These are phyloP conservation scores for Fraxinus anomala DNA, from an alignment of 257 asterid species.

Conservation along the genomic window DNA sequence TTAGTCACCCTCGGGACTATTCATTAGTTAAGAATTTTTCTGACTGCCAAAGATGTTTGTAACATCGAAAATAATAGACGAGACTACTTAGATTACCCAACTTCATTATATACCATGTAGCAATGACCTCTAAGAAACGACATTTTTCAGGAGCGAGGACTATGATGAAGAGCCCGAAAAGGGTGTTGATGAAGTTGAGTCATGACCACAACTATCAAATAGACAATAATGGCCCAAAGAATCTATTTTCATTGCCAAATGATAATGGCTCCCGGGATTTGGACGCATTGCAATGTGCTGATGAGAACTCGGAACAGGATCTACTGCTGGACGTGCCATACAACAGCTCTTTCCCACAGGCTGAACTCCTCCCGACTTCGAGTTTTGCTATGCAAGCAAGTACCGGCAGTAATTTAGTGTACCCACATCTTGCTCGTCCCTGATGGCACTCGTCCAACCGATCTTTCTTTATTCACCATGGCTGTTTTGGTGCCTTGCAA, in stretches of 20 bases:
- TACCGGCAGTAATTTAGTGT: constrained; percentile 57
- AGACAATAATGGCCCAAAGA: constrained; percentile 49
- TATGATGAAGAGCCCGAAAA: constrained; percentile 57
- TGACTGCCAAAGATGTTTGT: not conserved
- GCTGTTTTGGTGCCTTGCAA: constrained; percentile 22
- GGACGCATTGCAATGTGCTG: constrained; percentile 45
- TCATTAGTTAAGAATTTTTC: not conserved
- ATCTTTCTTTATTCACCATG: constrained; percentile 14
- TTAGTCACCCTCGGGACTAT: not conserved
- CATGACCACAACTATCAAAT: constrained; percentile 45
- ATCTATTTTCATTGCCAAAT: constrained; percentile 48
- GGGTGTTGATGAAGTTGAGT: constrained; percentile 35
- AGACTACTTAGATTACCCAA: not conserved
- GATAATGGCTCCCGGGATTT: constrained; percentile 52
- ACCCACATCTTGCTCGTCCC: constrained; percentile 44
- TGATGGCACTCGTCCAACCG: constrained; percentile 26
- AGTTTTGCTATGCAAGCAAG: constrained; percentile 60
- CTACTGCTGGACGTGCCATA: constrained; percentile 74
- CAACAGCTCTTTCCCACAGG: constrained; percentile 66
- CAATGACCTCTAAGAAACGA: constrained; percentile 17
- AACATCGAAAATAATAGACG: not conserved
- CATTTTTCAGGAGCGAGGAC: constrained; percentile 54
- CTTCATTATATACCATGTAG: not conserved
- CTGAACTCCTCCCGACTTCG: constrained; percentile 59
- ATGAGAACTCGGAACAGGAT: constrained; percentile 58